phyloP scores from a whole-genome alignment of 192 early-diverging fungal genomes.

The Jimgerdemannia lactiflua region DNA sequence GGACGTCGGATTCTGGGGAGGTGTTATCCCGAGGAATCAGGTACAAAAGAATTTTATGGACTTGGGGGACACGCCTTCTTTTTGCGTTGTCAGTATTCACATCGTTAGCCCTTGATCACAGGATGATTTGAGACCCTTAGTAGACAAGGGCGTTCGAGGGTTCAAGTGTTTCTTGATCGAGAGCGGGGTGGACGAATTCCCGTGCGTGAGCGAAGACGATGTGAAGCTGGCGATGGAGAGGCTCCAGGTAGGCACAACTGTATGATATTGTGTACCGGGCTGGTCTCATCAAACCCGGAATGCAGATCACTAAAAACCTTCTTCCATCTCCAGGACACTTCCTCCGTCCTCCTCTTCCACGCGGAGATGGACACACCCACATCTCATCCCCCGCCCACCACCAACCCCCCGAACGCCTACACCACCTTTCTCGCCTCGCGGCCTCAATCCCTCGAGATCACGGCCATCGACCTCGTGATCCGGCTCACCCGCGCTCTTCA shows the following conservation, averaged over 20 bases:
- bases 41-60: background rate
- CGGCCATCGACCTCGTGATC: conserved; percentile 73
- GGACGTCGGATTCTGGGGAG: conserved; percentile 79
- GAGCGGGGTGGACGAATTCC: conserved; percentile 83
- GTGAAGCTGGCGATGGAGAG: conserved; percentile 65
- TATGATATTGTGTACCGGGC: background rate
- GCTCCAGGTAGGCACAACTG: conserved; percentile 34
- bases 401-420: conserved; percentile 53
- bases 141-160: conserved; percentile 67
- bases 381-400: conserved; percentile 27
- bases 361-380: conserved; percentile 58
- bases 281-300: background rate
- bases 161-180: conserved; percentile 88
- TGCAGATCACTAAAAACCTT: conserved; percentile 18
- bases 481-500: conserved; percentile 62
- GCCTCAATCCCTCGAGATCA: conserved; percentile 67
- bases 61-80: background rate
- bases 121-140: conserved; percentile 58
- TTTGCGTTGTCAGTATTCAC: background rate
- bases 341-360: conserved; percentile 70
- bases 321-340: conserved; percentile 17
- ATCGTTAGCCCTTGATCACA: background rate
- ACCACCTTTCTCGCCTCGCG: conserved; percentile 67
- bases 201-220: conserved; percentile 69
- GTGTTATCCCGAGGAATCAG: conserved; percentile 73